Evolutionary conservation across 1,284 basidiomycete species (phyloP).

Genomic region (Microbotryum lychnidis-dioicae): DNA sequence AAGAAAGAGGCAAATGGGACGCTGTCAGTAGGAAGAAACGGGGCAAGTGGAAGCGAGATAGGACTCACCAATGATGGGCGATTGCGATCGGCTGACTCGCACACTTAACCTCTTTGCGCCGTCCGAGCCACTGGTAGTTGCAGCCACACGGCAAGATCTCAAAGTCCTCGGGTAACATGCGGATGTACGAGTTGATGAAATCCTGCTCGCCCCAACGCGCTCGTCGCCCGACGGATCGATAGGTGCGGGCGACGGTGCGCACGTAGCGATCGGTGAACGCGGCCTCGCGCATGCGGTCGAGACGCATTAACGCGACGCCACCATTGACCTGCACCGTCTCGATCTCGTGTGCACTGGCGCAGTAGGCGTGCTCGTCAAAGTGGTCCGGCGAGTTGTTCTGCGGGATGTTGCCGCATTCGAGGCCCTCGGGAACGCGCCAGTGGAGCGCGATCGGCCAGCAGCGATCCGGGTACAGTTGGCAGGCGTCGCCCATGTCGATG

Average conservation of each 20-base stretch:
- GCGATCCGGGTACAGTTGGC: conserved; percentile 18
- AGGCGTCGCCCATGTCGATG: conserved; percentile 31
- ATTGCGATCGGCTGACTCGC: conserved; percentile 22
- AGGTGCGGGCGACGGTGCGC: conserved; percentile 24
- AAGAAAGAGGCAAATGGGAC: background rate
- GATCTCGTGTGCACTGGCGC: conserved; percentile 19
- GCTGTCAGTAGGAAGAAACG: no score
- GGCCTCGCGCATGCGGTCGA: conserved; percentile 20
- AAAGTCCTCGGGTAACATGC: conserved; percentile 24
- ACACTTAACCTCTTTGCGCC: conserved; percentile 21
- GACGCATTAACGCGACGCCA: conserved; percentile 24
- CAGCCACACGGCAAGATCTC: conserved; percentile 30
- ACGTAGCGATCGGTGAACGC: conserved; percentile 25
- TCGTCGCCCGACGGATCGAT: conserved; percentile 5
- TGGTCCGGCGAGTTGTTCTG: background rate
- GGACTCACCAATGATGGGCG: conserved; percentile 23
- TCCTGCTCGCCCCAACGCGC: conserved; percentile 32
- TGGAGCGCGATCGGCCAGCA: conserved; percentile 31
- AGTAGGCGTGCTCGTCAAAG: background rate
- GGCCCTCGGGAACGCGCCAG: conserved; percentile 14
- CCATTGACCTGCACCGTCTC: conserved; percentile 30
- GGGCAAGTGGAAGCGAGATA: background rate
- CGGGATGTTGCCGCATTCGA: conserved; percentile 25
- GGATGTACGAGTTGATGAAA: conserved; percentile 31
- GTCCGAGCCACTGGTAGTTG: conserved; percentile 31